Percentiles rank a stretch among this genome's conserved stretches.
phyloP scores from a whole-genome alignment of 2,329 filamentous ascomycete genomes.

The Elsinoe perseae region DNA sequence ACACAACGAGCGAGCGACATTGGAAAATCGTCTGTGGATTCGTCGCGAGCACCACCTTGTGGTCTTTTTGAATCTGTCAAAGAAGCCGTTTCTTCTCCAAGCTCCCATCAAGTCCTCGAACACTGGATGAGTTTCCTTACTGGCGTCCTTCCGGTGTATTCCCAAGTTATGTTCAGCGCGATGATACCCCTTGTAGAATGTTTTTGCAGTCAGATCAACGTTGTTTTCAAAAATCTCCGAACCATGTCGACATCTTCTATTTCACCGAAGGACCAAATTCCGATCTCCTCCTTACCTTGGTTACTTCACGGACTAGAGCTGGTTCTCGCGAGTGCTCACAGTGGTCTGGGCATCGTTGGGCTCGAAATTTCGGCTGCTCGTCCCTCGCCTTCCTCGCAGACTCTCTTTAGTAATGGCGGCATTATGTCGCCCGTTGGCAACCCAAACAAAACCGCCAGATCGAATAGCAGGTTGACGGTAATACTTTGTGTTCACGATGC shows the following conservation, averaged over 20 bases:
- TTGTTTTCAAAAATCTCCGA: slow-evolving; percentile 64
- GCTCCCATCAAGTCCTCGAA: slow-evolving; percentile 70
- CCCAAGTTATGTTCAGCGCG: slow-evolving; percentile 78
- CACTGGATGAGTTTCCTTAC: slow-evolving; percentile 84
- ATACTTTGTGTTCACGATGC: slow-evolving; percentile 95
- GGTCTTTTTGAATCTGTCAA: slow-evolving; percentile 77
- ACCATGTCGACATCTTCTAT: slow-evolving; percentile 45
- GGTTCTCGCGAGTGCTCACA: slow-evolving; percentile 77
- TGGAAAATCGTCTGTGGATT: slow-evolving; percentile 21
- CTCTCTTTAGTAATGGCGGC: slow-evolving; percentile 92
- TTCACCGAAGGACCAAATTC: slow-evolving; percentile 24
- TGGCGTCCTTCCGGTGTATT: slow-evolving; percentile 76
- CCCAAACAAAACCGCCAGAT: slow-evolving; percentile 73
- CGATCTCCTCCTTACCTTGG: slow-evolving; percentile 60
- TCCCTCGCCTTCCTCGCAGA: slow-evolving; percentile 51
- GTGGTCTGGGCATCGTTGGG: slow-evolving; percentile 41
- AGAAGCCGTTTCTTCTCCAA: slow-evolving; percentile 66
- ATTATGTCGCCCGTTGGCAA: slow-evolving; percentile 74
- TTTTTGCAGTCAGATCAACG: slow-evolving; percentile 68
- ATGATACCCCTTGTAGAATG: slow-evolving; percentile 86
- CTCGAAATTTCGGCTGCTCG: not conserved
- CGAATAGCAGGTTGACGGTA: slow-evolving; percentile 88
- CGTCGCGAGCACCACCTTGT: slow-evolving; percentile 47
- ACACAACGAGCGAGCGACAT: not conserved
- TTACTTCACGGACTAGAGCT: slow-evolving; percentile 90